A percentile compares a stretch with the other conserved stretches of the same genome.
Conservation (phyloP, 441 rosid species). For the Aleurites moluccanus region DNA sequence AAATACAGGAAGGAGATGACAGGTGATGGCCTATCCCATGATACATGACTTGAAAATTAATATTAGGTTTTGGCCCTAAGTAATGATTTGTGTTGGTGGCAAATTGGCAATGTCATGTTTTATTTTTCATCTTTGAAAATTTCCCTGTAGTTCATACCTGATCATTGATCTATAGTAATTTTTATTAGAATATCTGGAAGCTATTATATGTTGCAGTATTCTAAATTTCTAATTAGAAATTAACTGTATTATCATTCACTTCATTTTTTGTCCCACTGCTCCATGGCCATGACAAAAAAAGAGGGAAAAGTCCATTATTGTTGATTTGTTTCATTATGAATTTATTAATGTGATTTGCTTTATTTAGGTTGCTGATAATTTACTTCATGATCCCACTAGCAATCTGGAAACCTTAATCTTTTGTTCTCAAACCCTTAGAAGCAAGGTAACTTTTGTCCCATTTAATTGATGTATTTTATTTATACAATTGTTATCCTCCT, state of each 20-base stretch:
- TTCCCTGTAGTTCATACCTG: neutral
- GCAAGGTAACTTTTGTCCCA: constrained; percentile 69
- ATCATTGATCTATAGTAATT: neutral
- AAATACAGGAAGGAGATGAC: no score
- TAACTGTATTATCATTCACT: constrained; percentile 11
- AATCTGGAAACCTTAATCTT: constrained; percentile 94
- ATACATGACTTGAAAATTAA: no score
- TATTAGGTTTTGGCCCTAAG: neutral
- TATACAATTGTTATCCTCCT: neutral
- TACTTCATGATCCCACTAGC: constrained; percentile 96
- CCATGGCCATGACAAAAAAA: neutral
- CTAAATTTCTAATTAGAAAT: neutral
- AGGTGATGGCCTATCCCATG: no score
- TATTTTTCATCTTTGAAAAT: neutral
- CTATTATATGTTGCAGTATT: neutral
- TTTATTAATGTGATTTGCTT: constrained; percentile 20
- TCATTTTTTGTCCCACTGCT: no score
- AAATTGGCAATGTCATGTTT: neutral
- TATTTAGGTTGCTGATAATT: constrained; percentile 91
- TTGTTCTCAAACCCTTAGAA: constrained; percentile 98
- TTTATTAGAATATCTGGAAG: neutral
- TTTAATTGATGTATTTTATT: neutral
- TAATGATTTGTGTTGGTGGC: neutral
- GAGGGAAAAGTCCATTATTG: neutral
- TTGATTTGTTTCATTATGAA: constrained; percentile 1